A percentile compares a stretch with the other conserved stretches of the same genome.
These are phyloP conservation scores for Plasmodium inui DNA, from an alignment of 169 alveolate species.

Conservation along the genomic window DNA sequence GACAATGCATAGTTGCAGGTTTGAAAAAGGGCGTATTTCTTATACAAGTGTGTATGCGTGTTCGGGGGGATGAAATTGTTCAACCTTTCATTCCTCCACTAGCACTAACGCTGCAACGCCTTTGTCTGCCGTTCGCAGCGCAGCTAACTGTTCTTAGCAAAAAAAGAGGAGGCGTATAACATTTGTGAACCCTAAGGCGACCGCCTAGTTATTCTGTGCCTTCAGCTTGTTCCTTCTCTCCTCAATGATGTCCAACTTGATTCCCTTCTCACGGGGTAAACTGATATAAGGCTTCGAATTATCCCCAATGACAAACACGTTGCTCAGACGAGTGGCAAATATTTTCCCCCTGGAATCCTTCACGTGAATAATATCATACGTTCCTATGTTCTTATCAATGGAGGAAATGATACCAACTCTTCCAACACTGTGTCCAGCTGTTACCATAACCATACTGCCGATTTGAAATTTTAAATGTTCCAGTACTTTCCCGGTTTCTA, in stretches of 20 bases:
- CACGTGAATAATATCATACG: slow-evolving; percentile 96
- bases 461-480: slow-evolving; percentile 95
- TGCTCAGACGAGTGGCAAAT: slow-evolving; percentile 96
- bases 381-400: slow-evolving; percentile 97
- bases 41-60: neutral
- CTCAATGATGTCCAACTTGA: slow-evolving; percentile 91
- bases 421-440: slow-evolving; percentile 99
- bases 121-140: neutral
- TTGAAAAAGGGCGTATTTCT: neutral
- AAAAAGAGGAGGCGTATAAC: neutral
- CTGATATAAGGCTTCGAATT: slow-evolving; percentile 95
- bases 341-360: slow-evolving; percentile 94
- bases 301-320: slow-evolving; percentile 97
- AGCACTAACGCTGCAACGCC: neutral
- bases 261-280: slow-evolving; percentile 95
- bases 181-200: neutral
- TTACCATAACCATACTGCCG: slow-evolving; percentile 95
- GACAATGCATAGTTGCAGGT: neutral
- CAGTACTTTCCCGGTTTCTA: slow-evolving; percentile 95
- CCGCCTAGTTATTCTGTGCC: slow-evolving; percentile 40
- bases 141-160: neutral
- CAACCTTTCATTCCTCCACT: neutral
- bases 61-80: neutral
- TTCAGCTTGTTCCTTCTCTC: slow-evolving; percentile 90
- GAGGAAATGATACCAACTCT: slow-evolving; percentile 97